phyloP scores from a whole-genome alignment of 805 yeast genomes.

The Candida ascalaphidarum region DNA sequence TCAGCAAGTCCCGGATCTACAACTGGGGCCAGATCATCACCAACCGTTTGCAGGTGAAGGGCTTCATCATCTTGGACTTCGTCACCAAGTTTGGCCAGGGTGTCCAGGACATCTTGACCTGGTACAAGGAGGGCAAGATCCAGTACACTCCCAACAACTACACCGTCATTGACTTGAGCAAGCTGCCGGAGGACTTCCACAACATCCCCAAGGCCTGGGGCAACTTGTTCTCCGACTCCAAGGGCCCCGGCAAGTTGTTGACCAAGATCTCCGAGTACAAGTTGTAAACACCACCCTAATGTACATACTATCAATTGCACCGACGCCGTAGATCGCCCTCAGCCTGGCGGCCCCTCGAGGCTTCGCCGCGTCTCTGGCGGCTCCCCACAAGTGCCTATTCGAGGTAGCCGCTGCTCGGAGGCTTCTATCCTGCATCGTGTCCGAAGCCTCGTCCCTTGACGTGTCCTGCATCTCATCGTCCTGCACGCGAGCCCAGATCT shows the following conservation, averaged over 20 bases:
- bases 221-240: conserved; percentile 34
- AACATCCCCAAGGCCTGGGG: conserved; percentile 42
- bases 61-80: conserved; percentile 45
- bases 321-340: too few species aligned
- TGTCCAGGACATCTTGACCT: conserved; percentile 20
- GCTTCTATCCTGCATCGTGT: too few species aligned
- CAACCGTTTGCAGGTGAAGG: conserved; percentile 43
- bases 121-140: conserved; percentile 34
- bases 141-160: conserved; percentile 23
- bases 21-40: conserved; percentile 37
- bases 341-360: too few species aligned
- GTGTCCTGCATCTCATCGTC: too few species aligned
- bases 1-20: conserved; percentile 22
- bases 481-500: too few species aligned
- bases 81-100: conserved; percentile 28
- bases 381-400: too few species aligned
- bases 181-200: conserved; percentile 27
- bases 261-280: too few species aligned
- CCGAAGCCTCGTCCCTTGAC: too few species aligned
- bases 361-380: too few species aligned
- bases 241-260: conserved; percentile 42
- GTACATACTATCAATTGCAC: too few species aligned
- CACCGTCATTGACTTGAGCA: conserved; percentile 32
- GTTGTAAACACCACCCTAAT: too few species aligned
- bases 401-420: too few species aligned